Conservation (phyloP, 345 rosid genomes). For the Ailanthus altissimus region DNA sequence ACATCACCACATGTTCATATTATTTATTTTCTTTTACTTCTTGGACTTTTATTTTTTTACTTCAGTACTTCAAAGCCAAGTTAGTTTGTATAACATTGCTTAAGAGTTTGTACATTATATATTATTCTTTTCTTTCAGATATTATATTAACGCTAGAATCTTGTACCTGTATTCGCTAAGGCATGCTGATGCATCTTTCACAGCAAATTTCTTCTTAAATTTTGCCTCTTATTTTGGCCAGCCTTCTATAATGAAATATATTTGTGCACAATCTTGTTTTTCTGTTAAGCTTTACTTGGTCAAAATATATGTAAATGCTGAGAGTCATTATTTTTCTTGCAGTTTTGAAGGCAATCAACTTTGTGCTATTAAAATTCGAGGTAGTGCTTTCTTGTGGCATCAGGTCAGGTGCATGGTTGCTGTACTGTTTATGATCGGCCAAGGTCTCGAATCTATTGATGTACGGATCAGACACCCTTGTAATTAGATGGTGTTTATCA, state of each 20-base stretch:
- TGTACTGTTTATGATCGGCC: conserved; percentile 91
- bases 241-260: background rate
- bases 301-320: conserved; percentile 15
- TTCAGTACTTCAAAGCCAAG: no score
- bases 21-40: no score
- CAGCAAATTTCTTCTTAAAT: background rate
- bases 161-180: background rate
- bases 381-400: conserved; percentile 96
- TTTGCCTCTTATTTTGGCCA: background rate
- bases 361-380: conserved; percentile 64
- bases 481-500: conserved; percentile 7
- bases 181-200: background rate
- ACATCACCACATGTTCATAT: no score
- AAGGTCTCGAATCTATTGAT: conserved; percentile 74
- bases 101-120: no score
- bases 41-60: no score
- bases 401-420: conserved; percentile 93
- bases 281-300: background rate
- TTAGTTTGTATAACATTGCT: no score
- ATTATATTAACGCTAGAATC: background rate
- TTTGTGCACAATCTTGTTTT: background rate
- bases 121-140: no score
- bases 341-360: conserved; percentile 72
- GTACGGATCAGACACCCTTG: conserved; percentile 46
- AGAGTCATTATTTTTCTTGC: conserved; percentile 24